Evolutionary conservation across 768 basidiomycete genomes (phyloP).

Genomic region (Hemileccinum impolitum): DNA sequence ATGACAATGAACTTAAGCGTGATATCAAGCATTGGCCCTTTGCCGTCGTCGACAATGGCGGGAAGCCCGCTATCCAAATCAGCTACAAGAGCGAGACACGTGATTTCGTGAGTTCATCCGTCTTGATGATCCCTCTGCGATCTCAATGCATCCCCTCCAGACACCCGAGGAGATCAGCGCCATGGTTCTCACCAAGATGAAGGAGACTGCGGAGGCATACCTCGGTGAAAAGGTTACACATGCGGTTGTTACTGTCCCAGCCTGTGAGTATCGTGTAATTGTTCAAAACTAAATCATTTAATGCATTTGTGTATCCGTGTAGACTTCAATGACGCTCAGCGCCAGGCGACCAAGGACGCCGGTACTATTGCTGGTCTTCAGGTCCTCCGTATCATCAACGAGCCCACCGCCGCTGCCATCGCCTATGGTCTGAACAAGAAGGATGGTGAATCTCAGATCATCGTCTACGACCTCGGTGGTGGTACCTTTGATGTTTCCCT

Average conservation of each 20-base stretch:
- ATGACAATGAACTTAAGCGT: conserved; percentile 75
- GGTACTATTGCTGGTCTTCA: conserved; percentile 92
- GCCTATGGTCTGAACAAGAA: conserved; percentile 99
- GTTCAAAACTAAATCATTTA: neutral
- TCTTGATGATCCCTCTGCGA: neutral
- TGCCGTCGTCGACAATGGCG: conserved; percentile 69
- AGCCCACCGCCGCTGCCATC: conserved; percentile 96
- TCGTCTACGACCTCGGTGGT: conserved; percentile 97
- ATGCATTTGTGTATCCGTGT: conserved; percentile 47
- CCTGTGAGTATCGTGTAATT: conserved; percentile 51
- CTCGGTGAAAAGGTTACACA: conserved; percentile 95
- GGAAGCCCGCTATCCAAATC: conserved; percentile 79
- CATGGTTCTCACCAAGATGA: conserved; percentile 97
- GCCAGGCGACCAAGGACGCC: conserved; percentile 98
- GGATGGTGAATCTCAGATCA: conserved; percentile 89
- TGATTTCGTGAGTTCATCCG: conserved; percentile 66
- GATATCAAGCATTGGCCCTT: conserved; percentile 94
- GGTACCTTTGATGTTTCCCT: conserved; percentile 99
- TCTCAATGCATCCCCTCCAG: conserved; percentile 34
- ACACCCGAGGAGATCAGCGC: conserved; percentile 93
- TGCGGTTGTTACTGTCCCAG: conserved; percentile 97
- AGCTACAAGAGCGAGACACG: conserved; percentile 74
- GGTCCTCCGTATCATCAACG: conserved; percentile 97
- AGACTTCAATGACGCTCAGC: conserved; percentile 99
- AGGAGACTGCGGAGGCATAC: conserved; percentile 98